A percentile compares a stretch with the other conserved stretches of the same genome.
Conservation (phyloP, 257 asterid genomes). For the Scutellaria barbata region DNA sequence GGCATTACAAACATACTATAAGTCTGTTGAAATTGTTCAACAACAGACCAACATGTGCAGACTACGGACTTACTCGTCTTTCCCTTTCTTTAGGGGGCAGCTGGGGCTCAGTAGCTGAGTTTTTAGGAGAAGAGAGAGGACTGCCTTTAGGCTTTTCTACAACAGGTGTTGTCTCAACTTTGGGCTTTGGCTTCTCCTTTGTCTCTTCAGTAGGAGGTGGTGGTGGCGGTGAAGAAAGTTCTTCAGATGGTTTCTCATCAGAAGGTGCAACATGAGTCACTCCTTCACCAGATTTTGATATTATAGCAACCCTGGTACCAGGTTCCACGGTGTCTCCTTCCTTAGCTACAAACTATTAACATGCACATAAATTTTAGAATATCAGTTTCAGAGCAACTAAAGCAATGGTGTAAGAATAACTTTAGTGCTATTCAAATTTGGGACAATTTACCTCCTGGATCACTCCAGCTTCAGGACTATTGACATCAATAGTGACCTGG, state of each 20-base stretch:
- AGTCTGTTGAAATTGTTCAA: not conserved
- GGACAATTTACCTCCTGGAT: slow-evolving; percentile 67
- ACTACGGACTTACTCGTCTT: slow-evolving; percentile 66
- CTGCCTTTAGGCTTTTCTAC: slow-evolving; percentile 58
- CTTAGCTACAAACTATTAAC: slow-evolving; percentile 70
- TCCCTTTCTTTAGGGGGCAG: slow-evolving; percentile 97
- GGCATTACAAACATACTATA: slow-evolving; percentile 20
- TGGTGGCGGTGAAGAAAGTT: slow-evolving; percentile 55
- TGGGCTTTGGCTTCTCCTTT: slow-evolving; percentile 49
- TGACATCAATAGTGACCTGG: slow-evolving; percentile 95
- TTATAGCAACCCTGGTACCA: slow-evolving; percentile 82
- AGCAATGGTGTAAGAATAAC: not conserved
- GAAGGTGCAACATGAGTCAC: slow-evolving; percentile 78
- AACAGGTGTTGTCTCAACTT: slow-evolving; percentile 33
- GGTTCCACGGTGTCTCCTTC: slow-evolving; percentile 98
- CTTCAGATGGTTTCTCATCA: slow-evolving; percentile 74
- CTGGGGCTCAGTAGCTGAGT: slow-evolving; percentile 84
- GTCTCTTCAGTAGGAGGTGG: slow-evolving; percentile 55
- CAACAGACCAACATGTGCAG: not conserved
- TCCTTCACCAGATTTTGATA: slow-evolving; percentile 87
- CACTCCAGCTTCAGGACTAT: slow-evolving; percentile 97
- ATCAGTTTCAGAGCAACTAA: slow-evolving; percentile 28
- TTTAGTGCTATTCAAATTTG: slow-evolving; percentile 2
- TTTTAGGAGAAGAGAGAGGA: slow-evolving; percentile 59
- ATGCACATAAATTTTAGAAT: not conserved